Evolutionary conservation across 1,284 basidiomycete genomes (phyloP), one percentile per base, ranked within the genome.

Genomic region (Phylloporus sp.): DNA sequence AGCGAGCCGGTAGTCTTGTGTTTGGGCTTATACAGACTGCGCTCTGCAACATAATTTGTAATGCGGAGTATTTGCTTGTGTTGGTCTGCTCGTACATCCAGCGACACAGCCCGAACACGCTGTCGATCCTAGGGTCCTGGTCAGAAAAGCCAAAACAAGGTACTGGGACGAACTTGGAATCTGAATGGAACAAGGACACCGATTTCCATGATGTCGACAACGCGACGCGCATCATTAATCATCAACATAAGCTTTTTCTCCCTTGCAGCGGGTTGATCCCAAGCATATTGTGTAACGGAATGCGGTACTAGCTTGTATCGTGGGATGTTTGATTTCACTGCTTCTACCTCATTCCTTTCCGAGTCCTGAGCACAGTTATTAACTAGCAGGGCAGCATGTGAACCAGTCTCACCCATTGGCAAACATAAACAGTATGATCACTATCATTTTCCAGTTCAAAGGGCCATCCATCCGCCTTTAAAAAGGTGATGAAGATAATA

Each of bases 191-290:
- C 79, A 44, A 98, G 85, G 65, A 94, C 88, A 54, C 98, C 98
- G 51, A 99, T 99, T 77, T 98, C 98, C 87, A 98, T 91, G 64
- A 98, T 91, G 74, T 99, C 98, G 60, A 99, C 82, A 29, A 86
- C 80, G 46, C 94, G 86, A n/a, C 88, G 86, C 52, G 86, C 80
- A 22, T 85, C 84, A 52, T 90, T 89, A 60, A 90, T 85, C 20
- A 78, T 79, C 20, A 99, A 80, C 58, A 88, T 79, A 47, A 99
- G 83, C 68, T 89, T 90, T 80, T 98, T 99, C 71, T 93, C 90
- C 60, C 81, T 81, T 4, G 90, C 89, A 13, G 96, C 94, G 2
- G 98, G 98, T 67, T 87, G 90, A 75, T 99, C 98, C 98, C 98
- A 99, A 10, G 96, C 92, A 74, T 98, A 99, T 58, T 85, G 81